Evolutionary conservation across 176 grass and related monocot genomes (phyloP).

Genomic region (Oryza longistaminata): DNA sequence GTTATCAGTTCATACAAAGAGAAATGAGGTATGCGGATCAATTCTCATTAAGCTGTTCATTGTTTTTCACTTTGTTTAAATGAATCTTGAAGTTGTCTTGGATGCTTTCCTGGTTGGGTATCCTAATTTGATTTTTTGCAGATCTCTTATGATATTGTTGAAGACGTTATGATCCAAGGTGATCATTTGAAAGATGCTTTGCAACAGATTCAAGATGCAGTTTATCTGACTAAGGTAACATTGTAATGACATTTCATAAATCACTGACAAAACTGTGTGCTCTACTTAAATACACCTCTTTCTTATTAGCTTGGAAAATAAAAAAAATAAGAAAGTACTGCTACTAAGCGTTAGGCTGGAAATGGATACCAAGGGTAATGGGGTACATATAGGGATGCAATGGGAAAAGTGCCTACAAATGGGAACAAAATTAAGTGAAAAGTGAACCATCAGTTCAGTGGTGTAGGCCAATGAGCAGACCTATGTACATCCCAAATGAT

Average conservation of each 20-base stretch:
- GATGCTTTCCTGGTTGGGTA: slow-evolving; percentile 1
- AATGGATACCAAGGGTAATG: background rate
- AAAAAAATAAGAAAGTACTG: background rate
- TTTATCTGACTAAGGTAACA: slow-evolving; percentile 73
- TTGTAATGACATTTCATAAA: background rate
- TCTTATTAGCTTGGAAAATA: background rate
- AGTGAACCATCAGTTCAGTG: background rate
- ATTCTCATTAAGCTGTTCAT: background rate
- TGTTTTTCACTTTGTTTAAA: background rate
- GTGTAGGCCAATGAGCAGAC: background rate
- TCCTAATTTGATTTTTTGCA: slow-evolving; percentile 43
- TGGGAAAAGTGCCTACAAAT: background rate
- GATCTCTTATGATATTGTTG: slow-evolving; percentile 73
- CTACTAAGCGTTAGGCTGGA: background rate
- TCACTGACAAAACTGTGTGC: background rate
- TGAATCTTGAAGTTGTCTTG: background rate
- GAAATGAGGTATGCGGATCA: slow-evolving; percentile 51
- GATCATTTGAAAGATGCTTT: slow-evolving; percentile 76
- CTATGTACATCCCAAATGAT: background rate
- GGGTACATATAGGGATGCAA: background rate
- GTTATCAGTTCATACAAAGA: slow-evolving; percentile 60
- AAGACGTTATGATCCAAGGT: slow-evolving; percentile 80
- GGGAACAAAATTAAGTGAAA: background rate
- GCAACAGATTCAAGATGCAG: slow-evolving; percentile 75
- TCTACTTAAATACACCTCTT: background rate